Conservation (phyloP, 129 eudicot genomes). For the Flaveria linearis region DNA sequence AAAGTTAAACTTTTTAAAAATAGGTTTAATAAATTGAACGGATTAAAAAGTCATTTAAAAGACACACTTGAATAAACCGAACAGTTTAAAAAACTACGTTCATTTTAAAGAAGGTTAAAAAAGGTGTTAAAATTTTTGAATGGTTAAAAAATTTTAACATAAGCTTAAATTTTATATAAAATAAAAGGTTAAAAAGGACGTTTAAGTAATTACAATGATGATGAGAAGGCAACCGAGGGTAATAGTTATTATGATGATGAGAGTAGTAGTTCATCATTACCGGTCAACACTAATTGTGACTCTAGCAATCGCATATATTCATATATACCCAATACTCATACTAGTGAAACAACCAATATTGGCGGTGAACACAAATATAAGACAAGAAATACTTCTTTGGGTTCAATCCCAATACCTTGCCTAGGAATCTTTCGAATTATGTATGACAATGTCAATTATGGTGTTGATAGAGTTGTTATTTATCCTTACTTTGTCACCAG, state of each 20-base stretch:
- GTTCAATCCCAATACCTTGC: neutral
- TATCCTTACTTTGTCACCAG: neutral
- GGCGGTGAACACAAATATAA: neutral
- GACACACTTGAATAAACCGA: no score
- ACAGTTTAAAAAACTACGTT: no score
- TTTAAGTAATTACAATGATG: neutral
- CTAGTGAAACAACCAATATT: neutral
- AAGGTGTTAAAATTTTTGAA: no score
- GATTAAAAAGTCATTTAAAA: no score
- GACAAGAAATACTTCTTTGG: neutral
- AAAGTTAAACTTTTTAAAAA: no score
- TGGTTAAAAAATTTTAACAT: no score
- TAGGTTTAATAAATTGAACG: no score
- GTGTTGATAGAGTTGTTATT: neutral
- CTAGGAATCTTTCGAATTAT: neutral
- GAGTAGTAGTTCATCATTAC: neutral
- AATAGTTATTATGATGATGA: neutral
- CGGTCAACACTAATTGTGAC: neutral
- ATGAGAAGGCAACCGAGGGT: neutral
- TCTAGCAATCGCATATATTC: neutral
- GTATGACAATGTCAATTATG: neutral
- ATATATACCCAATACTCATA: neutral
- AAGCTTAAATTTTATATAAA: no score
- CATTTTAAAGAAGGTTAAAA: no score
- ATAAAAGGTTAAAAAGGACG: neutral